Evolutionary conservation across 257 asterid genomes (phyloP).

Genomic region (Dorcoceras hygrometricum): DNA sequence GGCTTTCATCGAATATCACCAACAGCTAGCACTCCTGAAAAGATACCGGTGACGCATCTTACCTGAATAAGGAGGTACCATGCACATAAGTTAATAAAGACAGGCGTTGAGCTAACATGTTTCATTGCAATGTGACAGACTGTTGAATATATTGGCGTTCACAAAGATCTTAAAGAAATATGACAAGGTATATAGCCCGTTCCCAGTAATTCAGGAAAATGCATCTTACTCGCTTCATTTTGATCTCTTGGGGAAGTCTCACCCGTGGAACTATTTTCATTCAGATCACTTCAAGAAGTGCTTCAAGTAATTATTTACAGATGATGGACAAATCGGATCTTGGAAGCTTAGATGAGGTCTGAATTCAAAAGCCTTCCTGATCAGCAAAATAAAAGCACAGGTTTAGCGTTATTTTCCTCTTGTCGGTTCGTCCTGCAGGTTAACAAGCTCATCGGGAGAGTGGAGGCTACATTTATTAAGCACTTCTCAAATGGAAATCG

Average conservation of each 20-base stretch:
- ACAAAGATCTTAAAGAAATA: slow-evolving; percentile 90
- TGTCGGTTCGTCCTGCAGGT: slow-evolving; percentile 45
- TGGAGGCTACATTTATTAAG: slow-evolving; percentile 65
- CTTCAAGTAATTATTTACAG: slow-evolving; percentile 63
- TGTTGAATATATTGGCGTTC: slow-evolving; percentile 71
- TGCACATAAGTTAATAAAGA: not conserved
- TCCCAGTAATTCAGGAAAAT: not conserved
- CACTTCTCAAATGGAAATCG: slow-evolving; percentile 79
- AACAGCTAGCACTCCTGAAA: slow-evolving; percentile 62
- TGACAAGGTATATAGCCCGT: slow-evolving; percentile 60
- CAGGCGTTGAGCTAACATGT: slow-evolving; percentile 20
- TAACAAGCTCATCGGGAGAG: slow-evolving; percentile 47
- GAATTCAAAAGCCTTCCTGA: slow-evolving; percentile 4
- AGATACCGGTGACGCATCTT: slow-evolving; percentile 47
- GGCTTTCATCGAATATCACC: slow-evolving; percentile 66
- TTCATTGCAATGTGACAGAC: slow-evolving; percentile 37
- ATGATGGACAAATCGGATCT: slow-evolving; percentile 72
- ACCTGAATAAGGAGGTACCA: too few species aligned
- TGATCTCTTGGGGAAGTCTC: not conserved
- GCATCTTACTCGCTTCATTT: not conserved
- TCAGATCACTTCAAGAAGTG: slow-evolving; percentile 77
- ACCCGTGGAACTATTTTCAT: not conserved
- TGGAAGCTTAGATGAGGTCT: slow-evolving; percentile 78
- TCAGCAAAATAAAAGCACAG: not conserved
- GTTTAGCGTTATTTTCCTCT: not conserved